These are phyloP conservation scores for Leptographium radiaticola DNA, from an alignment of 2,329 filamentous ascomycete genomes.

Conservation along the genomic window DNA sequence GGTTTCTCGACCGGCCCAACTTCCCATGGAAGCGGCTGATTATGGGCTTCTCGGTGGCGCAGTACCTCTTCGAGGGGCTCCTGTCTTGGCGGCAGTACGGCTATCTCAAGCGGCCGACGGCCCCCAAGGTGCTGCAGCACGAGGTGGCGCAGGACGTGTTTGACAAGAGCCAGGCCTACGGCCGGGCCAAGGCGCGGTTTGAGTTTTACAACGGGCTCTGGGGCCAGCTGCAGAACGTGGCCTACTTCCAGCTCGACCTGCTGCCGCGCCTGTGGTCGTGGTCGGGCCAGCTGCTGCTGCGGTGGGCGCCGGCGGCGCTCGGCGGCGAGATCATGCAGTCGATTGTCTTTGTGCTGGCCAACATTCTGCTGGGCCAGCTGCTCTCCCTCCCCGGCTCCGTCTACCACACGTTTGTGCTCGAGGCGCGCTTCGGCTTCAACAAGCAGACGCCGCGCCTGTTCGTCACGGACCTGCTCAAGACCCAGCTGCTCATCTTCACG, in stretches of 20 bases:
- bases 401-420: constrained; percentile 90
- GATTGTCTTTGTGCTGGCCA: constrained; percentile 80
- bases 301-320: constrained; percentile 65
- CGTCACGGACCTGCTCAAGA: constrained; percentile 83
- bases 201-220: constrained; percentile 69
- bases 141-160: constrained; percentile 85
- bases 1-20: constrained; percentile 75
- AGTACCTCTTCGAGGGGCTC: constrained; percentile 83
- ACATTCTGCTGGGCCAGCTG: constrained; percentile 69
- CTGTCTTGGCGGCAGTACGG: constrained; percentile 83
- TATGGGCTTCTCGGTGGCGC: constrained; percentile 82
- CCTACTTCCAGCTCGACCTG: constrained; percentile 80
- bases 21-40: constrained; percentile 98
- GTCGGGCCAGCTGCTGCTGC: constrained; percentile 61
- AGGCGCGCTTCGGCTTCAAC: constrained; percentile 97
- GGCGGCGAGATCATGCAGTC: constrained; percentile 88
- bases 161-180: constrained; percentile 92
- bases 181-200: constrained; percentile 89
- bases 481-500: constrained; percentile 65
- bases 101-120: constrained; percentile 64
- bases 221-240: constrained; percentile 76
- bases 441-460: constrained; percentile 89
- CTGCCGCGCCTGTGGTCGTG: constrained; percentile 83
- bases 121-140: constrained; percentile 75
- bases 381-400: constrained; percentile 70